Conservation (phyloP, 371 early-diverging fungal species). For the Mucor plumbeus region DNA sequence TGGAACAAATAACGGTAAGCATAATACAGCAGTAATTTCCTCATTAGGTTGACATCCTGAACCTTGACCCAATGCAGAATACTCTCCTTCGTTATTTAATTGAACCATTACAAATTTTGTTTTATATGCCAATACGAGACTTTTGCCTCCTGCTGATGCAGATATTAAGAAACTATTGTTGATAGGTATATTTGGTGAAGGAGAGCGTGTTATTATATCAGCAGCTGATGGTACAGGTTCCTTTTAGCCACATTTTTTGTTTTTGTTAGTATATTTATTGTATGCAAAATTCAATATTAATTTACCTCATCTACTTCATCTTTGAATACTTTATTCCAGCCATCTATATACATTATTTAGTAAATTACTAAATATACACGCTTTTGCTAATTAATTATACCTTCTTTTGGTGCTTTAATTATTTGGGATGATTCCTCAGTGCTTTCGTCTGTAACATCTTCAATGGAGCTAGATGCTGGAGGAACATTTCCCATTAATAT, state of each 20-base stretch:
- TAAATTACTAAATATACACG: too few species aligned
- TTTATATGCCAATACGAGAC: slow-evolving; percentile 47
- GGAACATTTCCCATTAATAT: slow-evolving; percentile 53
- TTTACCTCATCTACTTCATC: slow-evolving; percentile 50
- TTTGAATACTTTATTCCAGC: slow-evolving; percentile 54
- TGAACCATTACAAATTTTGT: slow-evolving; percentile 51
- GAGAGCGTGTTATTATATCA: slow-evolving; percentile 28
- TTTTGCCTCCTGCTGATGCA: slow-evolving; percentile 42
- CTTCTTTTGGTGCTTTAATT: slow-evolving; percentile 25
- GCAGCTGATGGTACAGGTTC: slow-evolving; percentile 20
- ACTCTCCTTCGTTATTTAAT: slow-evolving; percentile 49
- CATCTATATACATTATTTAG: slow-evolving; percentile 20
- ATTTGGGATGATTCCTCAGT: slow-evolving; percentile 28
- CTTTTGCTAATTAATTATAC: slow-evolving; percentile 1
- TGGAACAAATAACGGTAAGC: slow-evolving; percentile 63
- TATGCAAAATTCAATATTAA: background rate
- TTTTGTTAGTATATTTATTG: background rate
- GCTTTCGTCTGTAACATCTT: slow-evolving; percentile 43
- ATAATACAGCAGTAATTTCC: slow-evolving; percentile 59
- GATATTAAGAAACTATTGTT: slow-evolving; percentile 42
- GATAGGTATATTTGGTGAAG: slow-evolving; percentile 32
- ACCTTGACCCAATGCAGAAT: slow-evolving; percentile 59
- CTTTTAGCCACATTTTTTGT: background rate
- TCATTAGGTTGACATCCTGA: slow-evolving; percentile 55
- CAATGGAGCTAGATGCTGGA: slow-evolving; percentile 44